Evolutionary conservation across 805 yeast genomes (phyloP).

Genomic region (Candida silvicultrix): DNA sequence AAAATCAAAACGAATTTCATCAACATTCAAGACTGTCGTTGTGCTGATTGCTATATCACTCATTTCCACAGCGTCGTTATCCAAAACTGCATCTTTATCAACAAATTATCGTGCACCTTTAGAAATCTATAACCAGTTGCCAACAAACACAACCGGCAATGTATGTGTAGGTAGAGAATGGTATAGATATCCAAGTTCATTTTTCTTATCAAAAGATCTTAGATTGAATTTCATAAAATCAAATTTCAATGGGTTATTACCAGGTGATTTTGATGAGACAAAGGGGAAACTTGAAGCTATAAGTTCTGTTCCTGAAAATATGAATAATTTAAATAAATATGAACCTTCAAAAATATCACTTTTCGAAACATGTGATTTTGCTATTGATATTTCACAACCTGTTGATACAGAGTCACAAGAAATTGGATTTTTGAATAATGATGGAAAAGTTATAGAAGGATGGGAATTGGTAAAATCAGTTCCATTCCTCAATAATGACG

Average conservation of each 20-base stretch:
- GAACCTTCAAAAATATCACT: slow-evolving; percentile 50
- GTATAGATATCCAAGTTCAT: slow-evolving; percentile 88
- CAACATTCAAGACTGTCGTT: slow-evolving; percentile 1
- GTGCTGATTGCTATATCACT: slow-evolving; percentile 3
- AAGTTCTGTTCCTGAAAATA: slow-evolving; percentile 47
- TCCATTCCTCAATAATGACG: slow-evolving; percentile 45
- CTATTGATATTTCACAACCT: slow-evolving; percentile 55
- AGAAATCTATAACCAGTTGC: slow-evolving; percentile 41
- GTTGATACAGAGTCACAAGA: slow-evolving; percentile 41
- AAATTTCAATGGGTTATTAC: slow-evolving; percentile 82
- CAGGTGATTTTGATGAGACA: slow-evolving; percentile 72
- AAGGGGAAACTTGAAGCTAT: slow-evolving; percentile 29
- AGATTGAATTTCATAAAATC: slow-evolving; percentile 65
- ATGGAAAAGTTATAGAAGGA: slow-evolving; percentile 10
- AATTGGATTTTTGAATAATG: slow-evolving; percentile 8
- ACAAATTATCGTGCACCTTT: slow-evolving; percentile 73
- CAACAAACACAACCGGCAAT: slow-evolving; percentile 30
- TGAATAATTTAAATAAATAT: slow-evolving; percentile 71
- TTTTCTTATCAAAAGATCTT: slow-evolving; percentile 61
- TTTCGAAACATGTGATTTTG: slow-evolving; percentile 55
- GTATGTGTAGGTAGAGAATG: slow-evolving; percentile 94
- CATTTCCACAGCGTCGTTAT: slow-evolving; percentile 27
- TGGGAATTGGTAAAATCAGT: slow-evolving; percentile 49
- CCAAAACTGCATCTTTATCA: slow-evolving; percentile 55
- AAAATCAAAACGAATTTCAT: background rate